These are phyloP conservation scores for Candida qinlingensis DNA, from an alignment of 805 yeast species.

Conservation along the genomic window DNA sequence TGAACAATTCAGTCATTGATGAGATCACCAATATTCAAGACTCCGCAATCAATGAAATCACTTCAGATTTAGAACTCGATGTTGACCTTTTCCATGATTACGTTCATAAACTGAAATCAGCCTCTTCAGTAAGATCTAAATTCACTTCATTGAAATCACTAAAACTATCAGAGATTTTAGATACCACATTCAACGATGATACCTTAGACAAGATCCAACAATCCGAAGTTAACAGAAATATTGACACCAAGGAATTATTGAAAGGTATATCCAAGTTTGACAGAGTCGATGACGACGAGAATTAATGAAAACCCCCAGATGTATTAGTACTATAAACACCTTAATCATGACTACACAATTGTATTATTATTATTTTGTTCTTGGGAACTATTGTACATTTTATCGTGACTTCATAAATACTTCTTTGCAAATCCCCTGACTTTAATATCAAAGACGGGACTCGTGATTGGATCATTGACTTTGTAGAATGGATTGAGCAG, in stretches of 20 bases:
- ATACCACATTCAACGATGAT: constrained; percentile 41
- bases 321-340: background rate
- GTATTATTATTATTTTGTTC: background rate
- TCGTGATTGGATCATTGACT: constrained; percentile 66
- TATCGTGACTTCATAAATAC: constrained; percentile 44
- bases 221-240: constrained; percentile 20
- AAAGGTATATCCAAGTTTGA: constrained; percentile 29
- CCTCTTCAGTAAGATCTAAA: constrained; percentile 15
- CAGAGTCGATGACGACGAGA: background rate
- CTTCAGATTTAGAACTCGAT: constrained; percentile 13
- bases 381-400: background rate
- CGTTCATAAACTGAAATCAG: constrained; percentile 19
- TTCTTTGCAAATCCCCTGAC: constrained; percentile 70
- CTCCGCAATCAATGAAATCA: constrained; percentile 10
- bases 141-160: constrained; percentile 34
- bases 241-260: constrained; percentile 30
- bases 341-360: constrained; percentile 1
- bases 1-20: constrained; percentile 14
- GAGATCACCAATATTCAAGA: constrained; percentile 14
- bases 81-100: constrained; percentile 20
- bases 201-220: constrained; percentile 17
- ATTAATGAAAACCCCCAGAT: background rate
- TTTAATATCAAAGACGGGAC: constrained; percentile 69
- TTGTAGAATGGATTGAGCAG: constrained; percentile 82
- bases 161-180: constrained; percentile 40